A percentile compares a stretch with the other conserved stretches of the same genome.
Conservation (phyloP, 305 asterid species). For the Solanum hybrid region DNA sequence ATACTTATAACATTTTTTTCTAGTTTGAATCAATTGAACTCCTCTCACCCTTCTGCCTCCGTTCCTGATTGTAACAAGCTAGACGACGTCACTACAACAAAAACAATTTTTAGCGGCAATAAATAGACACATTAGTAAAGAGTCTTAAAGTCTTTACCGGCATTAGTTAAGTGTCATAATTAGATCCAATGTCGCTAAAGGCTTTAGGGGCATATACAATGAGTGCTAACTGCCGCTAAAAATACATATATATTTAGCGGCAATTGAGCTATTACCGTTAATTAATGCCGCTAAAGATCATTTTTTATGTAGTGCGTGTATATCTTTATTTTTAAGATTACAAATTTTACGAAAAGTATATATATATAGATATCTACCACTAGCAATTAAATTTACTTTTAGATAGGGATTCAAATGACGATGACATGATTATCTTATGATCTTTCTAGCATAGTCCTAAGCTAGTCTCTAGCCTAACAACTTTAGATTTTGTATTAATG, state of each 20-base stretch:
- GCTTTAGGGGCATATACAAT: too few species aligned
- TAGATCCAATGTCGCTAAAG: too few species aligned
- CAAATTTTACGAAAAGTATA: background rate
- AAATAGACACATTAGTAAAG: too few species aligned
- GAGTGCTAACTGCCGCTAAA: too few species aligned
- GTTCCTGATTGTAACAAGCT: background rate
- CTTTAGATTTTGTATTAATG: background rate
- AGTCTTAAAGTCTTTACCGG: too few species aligned
- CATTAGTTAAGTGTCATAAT: too few species aligned
- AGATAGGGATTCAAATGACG: background rate
- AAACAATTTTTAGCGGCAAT: too few species aligned
- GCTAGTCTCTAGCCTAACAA: background rate
- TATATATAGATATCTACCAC: background rate
- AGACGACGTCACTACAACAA: too few species aligned
- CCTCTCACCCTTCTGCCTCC: background rate
- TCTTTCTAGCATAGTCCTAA: background rate
- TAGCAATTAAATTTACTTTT: background rate
- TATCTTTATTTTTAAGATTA: background rate
- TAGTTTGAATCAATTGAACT: background rate
- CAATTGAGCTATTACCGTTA: too few species aligned
- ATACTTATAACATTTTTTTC: background rate
- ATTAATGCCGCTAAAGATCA: too few species aligned
- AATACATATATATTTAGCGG: too few species aligned
- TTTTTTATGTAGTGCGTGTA: too few species aligned
- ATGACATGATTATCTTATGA: background rate